Conservation (phyloP, 23 red algal genomes). For the Pyropia yezoensis region DNA sequence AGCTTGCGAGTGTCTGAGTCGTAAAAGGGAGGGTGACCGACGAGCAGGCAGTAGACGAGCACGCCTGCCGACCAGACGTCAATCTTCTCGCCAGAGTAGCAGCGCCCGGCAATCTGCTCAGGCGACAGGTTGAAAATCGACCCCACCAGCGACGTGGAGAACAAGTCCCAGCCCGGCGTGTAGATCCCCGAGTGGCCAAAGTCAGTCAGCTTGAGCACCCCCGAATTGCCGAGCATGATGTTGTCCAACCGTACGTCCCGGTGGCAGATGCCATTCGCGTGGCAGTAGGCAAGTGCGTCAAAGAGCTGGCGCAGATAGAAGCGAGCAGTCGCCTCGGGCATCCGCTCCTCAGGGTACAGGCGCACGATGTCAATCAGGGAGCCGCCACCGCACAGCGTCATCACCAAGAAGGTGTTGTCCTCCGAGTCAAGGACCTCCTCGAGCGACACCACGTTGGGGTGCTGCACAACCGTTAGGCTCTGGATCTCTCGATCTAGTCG, state of each 20-base stretch:
- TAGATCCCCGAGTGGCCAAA: conserved; percentile 96
- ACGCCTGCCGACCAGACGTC: conserved; percentile 95
- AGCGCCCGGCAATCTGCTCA: conserved; percentile 72
- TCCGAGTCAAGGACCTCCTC: conserved; percentile 84
- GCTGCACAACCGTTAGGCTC: conserved; percentile 57
- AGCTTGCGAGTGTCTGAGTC: conserved; percentile 56
- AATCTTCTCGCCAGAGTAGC: conserved; percentile 85
- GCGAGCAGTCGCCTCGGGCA: conserved; percentile 65
- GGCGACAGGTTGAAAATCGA: conserved; percentile 87
- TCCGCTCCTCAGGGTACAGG: conserved; percentile 62
- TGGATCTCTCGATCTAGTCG: conserved; percentile 93
- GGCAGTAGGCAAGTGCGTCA: conserved; percentile 74
- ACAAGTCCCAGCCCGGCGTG: conserved; percentile 89
- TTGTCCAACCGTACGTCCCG: conserved; percentile 94
- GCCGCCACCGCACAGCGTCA: conserved; percentile 94
- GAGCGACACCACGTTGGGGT: conserved; percentile 82
- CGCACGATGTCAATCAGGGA: conserved; percentile 77
- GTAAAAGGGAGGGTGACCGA: conserved; percentile 90
- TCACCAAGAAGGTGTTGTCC: conserved; percentile 70
- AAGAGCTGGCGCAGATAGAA: conserved; percentile 80
- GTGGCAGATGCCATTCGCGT: conserved; percentile 80
- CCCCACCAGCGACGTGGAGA: conserved; percentile 76
- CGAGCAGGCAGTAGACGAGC: conserved; percentile 70
- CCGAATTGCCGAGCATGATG: conserved; percentile 81
- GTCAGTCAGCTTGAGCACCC: conserved; percentile 80